These are phyloP conservation scores for Pythium utonaiense DNA, from an alignment of 352 stramenopile genomes.

Conservation along the genomic window DNA sequence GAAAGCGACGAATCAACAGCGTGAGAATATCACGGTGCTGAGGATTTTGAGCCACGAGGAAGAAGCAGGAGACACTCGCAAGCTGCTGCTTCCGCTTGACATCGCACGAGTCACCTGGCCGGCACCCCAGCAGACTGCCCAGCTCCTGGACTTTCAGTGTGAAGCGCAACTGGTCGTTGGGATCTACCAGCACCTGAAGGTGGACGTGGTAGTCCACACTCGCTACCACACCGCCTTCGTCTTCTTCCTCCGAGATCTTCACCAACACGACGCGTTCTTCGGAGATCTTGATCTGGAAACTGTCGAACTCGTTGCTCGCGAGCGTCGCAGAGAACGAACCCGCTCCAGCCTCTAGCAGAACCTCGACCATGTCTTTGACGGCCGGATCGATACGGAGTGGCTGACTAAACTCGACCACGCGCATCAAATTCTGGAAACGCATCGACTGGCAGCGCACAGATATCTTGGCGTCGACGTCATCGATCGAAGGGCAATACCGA, in stretches of 20 bases:
- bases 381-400: constrained; percentile 53
- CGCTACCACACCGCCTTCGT: constrained; percentile 60
- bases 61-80: constrained; percentile 60
- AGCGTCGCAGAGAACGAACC: constrained; percentile 79
- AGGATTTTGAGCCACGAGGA: constrained; percentile 70
- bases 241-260: constrained; percentile 73
- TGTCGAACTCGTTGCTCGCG: constrained; percentile 73
- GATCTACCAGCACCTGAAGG: constrained; percentile 72
- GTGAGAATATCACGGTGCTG: constrained; percentile 79
- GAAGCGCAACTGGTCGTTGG: constrained; percentile 58
- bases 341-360: constrained; percentile 59
- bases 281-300: constrained; percentile 79
- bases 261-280: constrained; percentile 44
- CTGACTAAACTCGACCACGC: constrained; percentile 48
- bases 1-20: constrained; percentile 71
- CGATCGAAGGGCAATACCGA: constrained; percentile 65
- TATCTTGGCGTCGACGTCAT: constrained; percentile 58
- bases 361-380: constrained; percentile 66
- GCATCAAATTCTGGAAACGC: constrained; percentile 54
- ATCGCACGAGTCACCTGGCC: constrained; percentile 55
- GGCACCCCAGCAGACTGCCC: constrained; percentile 64
- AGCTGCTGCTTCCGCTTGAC: constrained; percentile 48
- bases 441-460: constrained; percentile 63
- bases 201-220: constrained; percentile 47
- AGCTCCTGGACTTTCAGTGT: constrained; percentile 77